Conservation (phyloP, 768 basidiomycete species). For the Suillus lakei region DNA sequence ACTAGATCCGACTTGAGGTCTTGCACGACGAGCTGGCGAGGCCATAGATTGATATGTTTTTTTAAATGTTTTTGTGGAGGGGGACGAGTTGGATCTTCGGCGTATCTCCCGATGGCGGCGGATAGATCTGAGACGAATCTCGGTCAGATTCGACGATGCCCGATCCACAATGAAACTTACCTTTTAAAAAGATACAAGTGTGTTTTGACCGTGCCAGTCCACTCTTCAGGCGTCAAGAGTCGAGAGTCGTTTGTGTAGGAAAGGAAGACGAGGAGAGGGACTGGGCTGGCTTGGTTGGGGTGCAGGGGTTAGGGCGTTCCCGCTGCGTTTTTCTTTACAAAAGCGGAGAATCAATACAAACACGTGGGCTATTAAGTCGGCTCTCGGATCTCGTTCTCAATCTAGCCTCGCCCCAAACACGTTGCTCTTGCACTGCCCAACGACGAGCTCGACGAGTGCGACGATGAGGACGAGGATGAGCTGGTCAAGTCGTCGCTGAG, state of each 20-base stretch:
- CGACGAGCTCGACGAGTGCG: not conserved
- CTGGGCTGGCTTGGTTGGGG: not conserved
- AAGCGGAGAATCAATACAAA: conserved; percentile 7
- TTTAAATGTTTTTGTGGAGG: conserved; percentile 23
- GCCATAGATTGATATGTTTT: not conserved
- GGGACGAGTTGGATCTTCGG: conserved; percentile 48
- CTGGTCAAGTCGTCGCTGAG: not conserved
- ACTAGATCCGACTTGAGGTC: not conserved
- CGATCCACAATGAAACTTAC: not conserved
- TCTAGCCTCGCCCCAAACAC: conserved; percentile 5
- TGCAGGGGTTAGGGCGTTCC: conserved; percentile 6
- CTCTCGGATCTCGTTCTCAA: conserved; percentile 3
- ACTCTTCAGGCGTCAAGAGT: not conserved
- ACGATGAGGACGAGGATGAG: no score
- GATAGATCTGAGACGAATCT: conserved; percentile 31
- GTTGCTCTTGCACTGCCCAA: not conserved
- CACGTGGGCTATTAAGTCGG: conserved; percentile 1
- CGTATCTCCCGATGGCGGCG: conserved; percentile 73
- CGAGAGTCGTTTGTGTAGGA: no score
- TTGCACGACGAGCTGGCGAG: conserved; percentile 3
- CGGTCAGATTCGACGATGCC: not conserved
- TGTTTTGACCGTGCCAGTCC: not conserved
- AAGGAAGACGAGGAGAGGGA: conserved; percentile 5
- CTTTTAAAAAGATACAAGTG: no score
- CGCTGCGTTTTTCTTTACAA: conserved; percentile 6